Evolutionary conservation across 345 rosid genomes (phyloP).

Genomic region (Sapria himalayana): DNA sequence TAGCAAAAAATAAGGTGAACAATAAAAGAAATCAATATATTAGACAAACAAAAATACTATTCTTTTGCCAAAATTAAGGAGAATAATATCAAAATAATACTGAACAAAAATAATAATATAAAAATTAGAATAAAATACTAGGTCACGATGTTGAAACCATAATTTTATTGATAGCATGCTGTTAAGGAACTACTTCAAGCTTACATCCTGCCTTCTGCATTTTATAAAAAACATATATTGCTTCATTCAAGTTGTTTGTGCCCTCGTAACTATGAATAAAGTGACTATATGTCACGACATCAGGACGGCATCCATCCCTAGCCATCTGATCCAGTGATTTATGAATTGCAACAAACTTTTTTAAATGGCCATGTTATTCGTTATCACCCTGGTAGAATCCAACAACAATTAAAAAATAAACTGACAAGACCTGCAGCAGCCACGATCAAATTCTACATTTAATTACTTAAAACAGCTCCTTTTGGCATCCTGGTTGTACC

Average conservation of each 20-base stretch:
- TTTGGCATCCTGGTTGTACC: constrained; percentile 19
- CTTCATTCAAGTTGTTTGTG: constrained; percentile 64
- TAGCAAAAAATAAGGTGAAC: too few relatives aligned
- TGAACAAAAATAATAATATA: too few relatives aligned
- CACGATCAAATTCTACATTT: constrained; percentile 10
- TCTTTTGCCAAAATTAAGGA: too few relatives aligned
- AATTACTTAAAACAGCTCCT: constrained; percentile 18
- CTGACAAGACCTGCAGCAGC: constrained; percentile 8
- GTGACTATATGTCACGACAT: constrained; percentile 76
- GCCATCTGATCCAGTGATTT: constrained; percentile 64
- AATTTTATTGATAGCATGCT: too few relatives aligned
- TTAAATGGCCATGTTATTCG: constrained; percentile 81
- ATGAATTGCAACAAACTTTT: constrained; percentile 47
- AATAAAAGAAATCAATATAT: too few relatives aligned
- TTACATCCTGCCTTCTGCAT: constrained; percentile 62
- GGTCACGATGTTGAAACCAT: too few relatives aligned
- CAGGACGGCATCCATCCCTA: constrained; percentile 62
- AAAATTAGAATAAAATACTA: too few relatives aligned
- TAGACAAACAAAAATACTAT: too few relatives aligned
- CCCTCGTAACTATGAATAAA: constrained; percentile 86
- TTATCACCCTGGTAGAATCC: constrained; percentile 14
- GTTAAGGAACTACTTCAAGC: constrained; percentile 80
- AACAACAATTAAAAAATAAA: constrained; percentile 7
- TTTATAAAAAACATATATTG: constrained; percentile 47
- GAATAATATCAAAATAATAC: too few relatives aligned